Evolutionary conservation across 345 rosid species (phyloP).

Genomic region (Citropsis articulata): DNA sequence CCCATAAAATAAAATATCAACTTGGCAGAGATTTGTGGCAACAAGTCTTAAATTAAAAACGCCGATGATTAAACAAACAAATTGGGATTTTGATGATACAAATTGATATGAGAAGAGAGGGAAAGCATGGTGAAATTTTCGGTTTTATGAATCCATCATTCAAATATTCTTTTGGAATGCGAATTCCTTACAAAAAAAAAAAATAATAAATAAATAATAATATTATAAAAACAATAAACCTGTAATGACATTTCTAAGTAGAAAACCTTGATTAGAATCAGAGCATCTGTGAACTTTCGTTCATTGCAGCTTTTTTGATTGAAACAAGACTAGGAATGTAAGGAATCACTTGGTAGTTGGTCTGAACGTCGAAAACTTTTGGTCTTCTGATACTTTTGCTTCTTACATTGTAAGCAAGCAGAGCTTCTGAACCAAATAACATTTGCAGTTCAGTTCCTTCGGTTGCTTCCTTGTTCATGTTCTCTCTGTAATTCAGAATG

Average conservation of each 20-base stretch:
- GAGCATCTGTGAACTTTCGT: background rate
- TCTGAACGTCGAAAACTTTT: background rate
- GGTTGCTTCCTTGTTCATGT: slow-evolving; percentile 18
- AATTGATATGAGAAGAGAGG: too few species aligned
- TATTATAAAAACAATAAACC: background rate
- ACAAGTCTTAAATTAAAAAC: background rate
- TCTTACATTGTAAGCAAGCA: slow-evolving; percentile 27
- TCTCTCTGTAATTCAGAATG: background rate
- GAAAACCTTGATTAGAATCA: slow-evolving; percentile 24
- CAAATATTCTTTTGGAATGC: too few species aligned
- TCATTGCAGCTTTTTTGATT: background rate
- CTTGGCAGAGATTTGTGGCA: background rate
- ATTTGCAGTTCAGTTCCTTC: slow-evolving; percentile 19
- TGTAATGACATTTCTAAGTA: background rate
- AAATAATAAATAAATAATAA: too few species aligned
- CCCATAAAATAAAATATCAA: background rate
- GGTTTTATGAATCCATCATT: too few species aligned
- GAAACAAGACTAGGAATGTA: slow-evolving; percentile 16
- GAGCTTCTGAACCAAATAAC: slow-evolving; percentile 17
- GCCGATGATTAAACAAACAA: background rate
- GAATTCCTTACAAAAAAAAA: too few species aligned
- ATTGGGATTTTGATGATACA: too few species aligned
- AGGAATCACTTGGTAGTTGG: slow-evolving; percentile 28
- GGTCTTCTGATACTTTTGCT: slow-evolving; percentile 7
- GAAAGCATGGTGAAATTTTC: too few species aligned